Conservation (phyloP, 2,329 filamentous ascomycete genomes). For the Botrytis squamosa region DNA sequence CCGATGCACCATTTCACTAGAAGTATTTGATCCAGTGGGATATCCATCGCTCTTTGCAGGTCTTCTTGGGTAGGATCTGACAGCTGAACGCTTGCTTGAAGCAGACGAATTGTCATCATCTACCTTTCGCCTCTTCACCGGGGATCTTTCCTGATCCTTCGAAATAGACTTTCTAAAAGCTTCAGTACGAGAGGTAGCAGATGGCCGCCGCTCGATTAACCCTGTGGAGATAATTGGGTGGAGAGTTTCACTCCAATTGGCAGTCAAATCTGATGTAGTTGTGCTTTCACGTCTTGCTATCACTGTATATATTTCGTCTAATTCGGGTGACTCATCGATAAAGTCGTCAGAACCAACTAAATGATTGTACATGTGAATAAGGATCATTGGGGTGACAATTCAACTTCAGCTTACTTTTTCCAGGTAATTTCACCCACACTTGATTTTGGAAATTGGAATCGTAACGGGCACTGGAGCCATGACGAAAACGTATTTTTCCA, state of each 20-base stretch:
- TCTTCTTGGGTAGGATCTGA: constrained; percentile 17
- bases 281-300: constrained; percentile 14
- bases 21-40: background rate
- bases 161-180: background rate
- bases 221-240: background rate
- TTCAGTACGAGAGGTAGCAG: background rate
- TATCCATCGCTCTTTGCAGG: constrained; percentile 2
- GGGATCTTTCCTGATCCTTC: constrained; percentile 5
- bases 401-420: constrained; percentile 30
- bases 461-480: constrained; percentile 40
- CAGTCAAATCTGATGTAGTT: background rate
- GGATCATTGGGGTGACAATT: background rate
- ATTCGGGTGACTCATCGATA: constrained; percentile 29
- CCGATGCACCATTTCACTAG: background rate
- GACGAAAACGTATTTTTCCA: constrained; percentile 34
- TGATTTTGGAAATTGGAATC: constrained; percentile 39
- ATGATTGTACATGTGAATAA: background rate
- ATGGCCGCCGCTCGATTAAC: background rate
- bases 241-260: background rate
- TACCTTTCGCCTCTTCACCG: constrained; percentile 21
- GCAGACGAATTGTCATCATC: constrained; percentile 14
- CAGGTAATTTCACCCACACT: constrained; percentile 37
- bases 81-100: constrained; percentile 4
- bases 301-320: constrained; percentile 28
- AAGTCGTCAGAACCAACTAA: constrained; percentile 30